phyloP scores from a whole-genome alignment of 23 red algal species.

The Gracilaria gracilis region DNA sequence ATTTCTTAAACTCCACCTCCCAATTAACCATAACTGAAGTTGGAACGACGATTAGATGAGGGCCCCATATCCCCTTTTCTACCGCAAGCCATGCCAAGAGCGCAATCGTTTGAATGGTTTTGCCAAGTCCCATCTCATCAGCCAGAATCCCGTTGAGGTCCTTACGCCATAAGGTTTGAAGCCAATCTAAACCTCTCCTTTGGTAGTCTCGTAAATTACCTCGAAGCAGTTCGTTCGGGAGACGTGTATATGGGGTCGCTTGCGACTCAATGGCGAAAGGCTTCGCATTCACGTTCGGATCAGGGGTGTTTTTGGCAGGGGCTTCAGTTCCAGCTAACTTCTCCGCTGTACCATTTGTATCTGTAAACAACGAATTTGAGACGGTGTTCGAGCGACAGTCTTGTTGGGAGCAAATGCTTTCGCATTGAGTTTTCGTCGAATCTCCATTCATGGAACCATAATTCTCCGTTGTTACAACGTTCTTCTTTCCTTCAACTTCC shows the following conservation, averaged over 20 bases:
- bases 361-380: neutral
- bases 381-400: neutral
- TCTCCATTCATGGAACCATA: slow-evolving; percentile 7
- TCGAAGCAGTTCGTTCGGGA: slow-evolving; percentile 71
- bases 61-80: slow-evolving; percentile 84
- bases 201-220: slow-evolving; percentile 88
- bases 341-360: neutral
- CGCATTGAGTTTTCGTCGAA: neutral
- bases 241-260: neutral
- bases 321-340: neutral
- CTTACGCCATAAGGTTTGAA: slow-evolving; percentile 84
- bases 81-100: slow-evolving; percentile 87
- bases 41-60: slow-evolving; percentile 94
- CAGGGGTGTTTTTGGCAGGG: neutral
- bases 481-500: neutral
- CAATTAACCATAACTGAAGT: slow-evolving; percentile 97
- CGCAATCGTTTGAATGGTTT: slow-evolving; percentile 96
- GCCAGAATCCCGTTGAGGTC: slow-evolving; percentile 94
- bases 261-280: neutral
- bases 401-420: neutral
- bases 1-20: slow-evolving; percentile 99
- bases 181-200: slow-evolving; percentile 86
- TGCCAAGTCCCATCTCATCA: slow-evolving; percentile 99
- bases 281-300: neutral
- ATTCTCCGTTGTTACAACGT: neutral